Evolutionary conservation across 2,329 filamentous ascomycete species (phyloP), one percentile per base, ranked within the genome.

Genomic region (Sphaerostilbella broomeana): DNA sequence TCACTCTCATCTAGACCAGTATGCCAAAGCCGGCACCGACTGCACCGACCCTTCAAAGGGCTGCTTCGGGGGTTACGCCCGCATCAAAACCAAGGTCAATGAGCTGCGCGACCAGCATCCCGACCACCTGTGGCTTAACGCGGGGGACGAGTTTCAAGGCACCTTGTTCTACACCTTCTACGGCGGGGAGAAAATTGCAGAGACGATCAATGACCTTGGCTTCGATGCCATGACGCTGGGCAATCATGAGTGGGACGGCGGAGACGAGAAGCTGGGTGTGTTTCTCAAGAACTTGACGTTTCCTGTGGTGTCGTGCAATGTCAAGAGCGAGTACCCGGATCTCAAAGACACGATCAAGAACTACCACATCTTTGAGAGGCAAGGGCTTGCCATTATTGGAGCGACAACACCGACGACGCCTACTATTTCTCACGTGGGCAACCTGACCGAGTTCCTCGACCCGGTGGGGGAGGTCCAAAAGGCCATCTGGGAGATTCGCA

Each of bases 71-170:
- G 79, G 79, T 20, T 82, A 81, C 47, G 68, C 79, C 1, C 72
- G 79, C 41, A 73, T 83, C 55, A 80, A 80, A 64, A 68, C 70
- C 15, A 68, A 75, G 5, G 61, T 82, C 25, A 69, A 79, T 38
- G 65, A 72, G 50, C 68, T 75, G 18, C 70, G 77, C 20, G 68
- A 72, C 5, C 64, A 67, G 20, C 66, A 79, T 51, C 69, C 73
- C n/a, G 73, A 81, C 52, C 76, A 74, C 40, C 63, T 83, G 12
- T 74, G 76, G 61, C 62, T 83, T 31, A 80, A 83, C 40, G 75
- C 73, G 2, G 79, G 79, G n/a, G 79, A 83, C 49, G 79, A 83
- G 54, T 83, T 83, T 54, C 75, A 82, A 50, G 79, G 79, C 38
- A 83, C 79, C 1, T 65, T 82, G 6, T 83, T 81, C 63, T 83